These are phyloP conservation scores for Odontarrhena argentea DNA, from an alignment of 345 rosid species.

Conservation along the genomic window DNA sequence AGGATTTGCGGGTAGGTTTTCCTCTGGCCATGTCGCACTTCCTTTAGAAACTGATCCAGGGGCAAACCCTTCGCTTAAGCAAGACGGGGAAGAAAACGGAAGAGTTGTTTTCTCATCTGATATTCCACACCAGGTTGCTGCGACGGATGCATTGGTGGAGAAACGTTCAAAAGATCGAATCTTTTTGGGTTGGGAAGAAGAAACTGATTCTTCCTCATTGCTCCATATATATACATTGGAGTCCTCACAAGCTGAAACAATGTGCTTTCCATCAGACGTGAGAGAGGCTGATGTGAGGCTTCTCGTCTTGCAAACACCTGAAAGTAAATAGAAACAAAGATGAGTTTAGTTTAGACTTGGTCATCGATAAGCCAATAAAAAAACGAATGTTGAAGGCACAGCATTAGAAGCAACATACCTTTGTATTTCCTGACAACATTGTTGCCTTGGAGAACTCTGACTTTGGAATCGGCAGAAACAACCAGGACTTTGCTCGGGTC, in stretches of 20 bases:
- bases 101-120: slow-evolving; percentile 38
- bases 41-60: slow-evolving; percentile 54
- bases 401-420: slow-evolving; percentile 46
- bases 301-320: slow-evolving; percentile 57
- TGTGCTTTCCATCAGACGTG: slow-evolving; percentile 76
- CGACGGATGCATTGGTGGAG: slow-evolving; percentile 72
- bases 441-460: slow-evolving; percentile 74
- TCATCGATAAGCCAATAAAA: slow-evolving; percentile 1
- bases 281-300: slow-evolving; percentile 64
- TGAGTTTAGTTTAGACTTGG: slow-evolving; percentile 8
- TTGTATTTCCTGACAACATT: slow-evolving; percentile 65
- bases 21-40: slow-evolving; percentile 73
- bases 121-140: slow-evolving; percentile 78
- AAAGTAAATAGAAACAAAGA: slow-evolving; percentile 7
- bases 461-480: slow-evolving; percentile 82
- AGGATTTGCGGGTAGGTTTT: slow-evolving; percentile 55
- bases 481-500: slow-evolving; percentile 79
- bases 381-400: background rate
- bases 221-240: slow-evolving; percentile 80
- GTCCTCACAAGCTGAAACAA: slow-evolving; percentile 78
- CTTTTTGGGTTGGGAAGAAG: slow-evolving; percentile 46
- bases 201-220: slow-evolving; percentile 38
- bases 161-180: slow-evolving; percentile 72
- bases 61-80: slow-evolving; percentile 58
- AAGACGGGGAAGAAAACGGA: slow-evolving; percentile 52